Percentiles rank a stretch among this genome's conserved stretches.
These are phyloP conservation scores for Elsinoe perseae DNA, from an alignment of 2,329 filamentous ascomycete genomes.

Conservation along the genomic window DNA sequence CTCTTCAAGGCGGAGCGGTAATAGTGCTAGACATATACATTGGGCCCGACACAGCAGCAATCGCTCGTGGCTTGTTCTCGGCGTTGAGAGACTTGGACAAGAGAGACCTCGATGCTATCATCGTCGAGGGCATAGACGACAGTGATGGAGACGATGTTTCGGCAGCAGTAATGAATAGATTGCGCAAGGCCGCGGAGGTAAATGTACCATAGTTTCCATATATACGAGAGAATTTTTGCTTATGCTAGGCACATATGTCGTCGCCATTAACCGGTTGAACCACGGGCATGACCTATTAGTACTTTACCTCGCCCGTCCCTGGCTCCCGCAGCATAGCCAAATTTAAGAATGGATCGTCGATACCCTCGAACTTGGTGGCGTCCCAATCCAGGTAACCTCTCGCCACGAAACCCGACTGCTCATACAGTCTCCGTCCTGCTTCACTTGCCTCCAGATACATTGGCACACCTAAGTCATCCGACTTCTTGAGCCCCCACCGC, in stretches of 20 bases:
- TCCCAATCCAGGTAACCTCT: constrained; percentile 19
- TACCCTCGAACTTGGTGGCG: constrained; percentile 18
- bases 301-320: constrained; percentile 11
- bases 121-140: constrained; percentile 73
- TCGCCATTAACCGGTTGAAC: neutral
- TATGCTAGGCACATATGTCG: neutral
- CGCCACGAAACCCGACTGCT: constrained; percentile 28
- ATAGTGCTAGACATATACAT: constrained; percentile 62
- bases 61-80: constrained; percentile 82
- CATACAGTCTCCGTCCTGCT: constrained; percentile 32
- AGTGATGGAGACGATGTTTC: constrained; percentile 69
- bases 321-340: constrained; percentile 21
- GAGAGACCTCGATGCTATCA: constrained; percentile 70
- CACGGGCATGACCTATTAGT: neutral
- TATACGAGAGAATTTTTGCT: neutral
- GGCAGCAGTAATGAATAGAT: constrained; percentile 53
- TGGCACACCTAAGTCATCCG: constrained; percentile 29
- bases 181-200: constrained; percentile 42
- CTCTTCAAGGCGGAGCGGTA: neutral
- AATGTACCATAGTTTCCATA: constrained; percentile 18
- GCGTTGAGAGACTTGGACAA: constrained; percentile 79
- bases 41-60: constrained; percentile 60
- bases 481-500: constrained; percentile 31
- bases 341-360: constrained; percentile 17
- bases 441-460: constrained; percentile 32